A percentile compares a stretch with the other conserved stretches of the same genome.
These are phyloP conservation scores for Fraxinus angustifolia DNA, from an alignment of 305 asterid species.

Conservation along the genomic window DNA sequence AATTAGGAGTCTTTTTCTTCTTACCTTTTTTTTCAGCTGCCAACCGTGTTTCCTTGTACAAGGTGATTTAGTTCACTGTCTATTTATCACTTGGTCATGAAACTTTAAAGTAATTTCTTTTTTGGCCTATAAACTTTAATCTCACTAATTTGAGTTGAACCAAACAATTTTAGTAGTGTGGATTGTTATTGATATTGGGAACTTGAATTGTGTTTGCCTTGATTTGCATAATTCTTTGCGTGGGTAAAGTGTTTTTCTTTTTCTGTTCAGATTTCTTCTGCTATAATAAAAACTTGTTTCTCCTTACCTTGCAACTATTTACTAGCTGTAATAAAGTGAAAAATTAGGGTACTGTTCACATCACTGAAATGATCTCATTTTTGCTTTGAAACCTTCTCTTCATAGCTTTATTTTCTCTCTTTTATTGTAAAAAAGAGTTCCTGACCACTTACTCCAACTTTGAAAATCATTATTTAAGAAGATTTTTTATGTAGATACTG, in stretches of 20 bases:
- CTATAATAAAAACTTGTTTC: background rate
- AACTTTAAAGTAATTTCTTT: background rate
- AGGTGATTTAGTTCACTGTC: background rate
- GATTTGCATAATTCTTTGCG: background rate
- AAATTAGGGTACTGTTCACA: background rate
- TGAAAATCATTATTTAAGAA: background rate
- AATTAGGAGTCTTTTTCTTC: background rate
- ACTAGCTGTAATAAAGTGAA: background rate
- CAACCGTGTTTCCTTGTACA: background rate
- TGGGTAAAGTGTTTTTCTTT: background rate
- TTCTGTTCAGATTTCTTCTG: background rate
- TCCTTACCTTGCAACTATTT: background rate
- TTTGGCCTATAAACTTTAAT: background rate
- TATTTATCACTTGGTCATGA: background rate
- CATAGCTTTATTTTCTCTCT: background rate
- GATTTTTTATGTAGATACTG: constrained; percentile 60
- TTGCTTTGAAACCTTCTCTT: background rate
- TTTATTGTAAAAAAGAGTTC: background rate
- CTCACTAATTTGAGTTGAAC: background rate
- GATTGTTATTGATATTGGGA: background rate
- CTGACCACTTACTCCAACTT: background rate
- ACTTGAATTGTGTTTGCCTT: background rate
- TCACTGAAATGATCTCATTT: background rate
- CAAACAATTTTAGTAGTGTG: background rate
- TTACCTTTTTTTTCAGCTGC: background rate